Percentiles rank a stretch among this genome's conserved stretches.
Evolutionary conservation across 768 basidiomycete genomes (phyloP).

Genomic region (Coprinellus micaceus): DNA sequence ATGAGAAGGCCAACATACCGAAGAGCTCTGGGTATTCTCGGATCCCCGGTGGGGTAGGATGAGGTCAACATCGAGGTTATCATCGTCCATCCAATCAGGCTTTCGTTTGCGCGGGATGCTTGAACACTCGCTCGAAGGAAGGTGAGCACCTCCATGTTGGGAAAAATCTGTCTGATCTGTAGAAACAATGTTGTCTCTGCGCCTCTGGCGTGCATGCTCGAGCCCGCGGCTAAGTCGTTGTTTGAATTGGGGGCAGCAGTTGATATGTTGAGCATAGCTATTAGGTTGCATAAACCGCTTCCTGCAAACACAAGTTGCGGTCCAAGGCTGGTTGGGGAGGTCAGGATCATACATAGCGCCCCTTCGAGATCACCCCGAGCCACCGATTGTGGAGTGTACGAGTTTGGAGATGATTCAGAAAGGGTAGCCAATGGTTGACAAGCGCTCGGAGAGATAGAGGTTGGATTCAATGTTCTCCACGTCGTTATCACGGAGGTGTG

Average conservation of each 20-base stretch:
- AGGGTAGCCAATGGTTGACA: too few species aligned
- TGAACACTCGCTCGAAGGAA: too few species aligned
- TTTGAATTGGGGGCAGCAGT: background rate
- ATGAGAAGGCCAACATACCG: too few species aligned
- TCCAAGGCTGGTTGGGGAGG: background rate
- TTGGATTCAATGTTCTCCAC: too few species aligned
- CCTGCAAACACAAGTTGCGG: background rate
- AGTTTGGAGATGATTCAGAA: too few species aligned
- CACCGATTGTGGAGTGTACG: too few species aligned
- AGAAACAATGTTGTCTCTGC: background rate
- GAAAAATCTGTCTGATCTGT: background rate
- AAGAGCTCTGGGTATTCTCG: background rate
- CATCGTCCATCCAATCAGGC: background rate
- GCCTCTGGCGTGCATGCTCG: background rate
- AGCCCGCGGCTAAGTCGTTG: background rate
- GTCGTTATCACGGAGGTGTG: too few species aligned
- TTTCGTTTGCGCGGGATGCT: background rate
- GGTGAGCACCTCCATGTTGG: too few species aligned
- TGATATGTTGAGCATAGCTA: background rate
- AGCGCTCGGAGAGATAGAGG: too few species aligned
- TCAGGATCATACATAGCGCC: background rate
- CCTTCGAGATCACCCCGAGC: too few species aligned
- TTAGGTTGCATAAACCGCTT: background rate
- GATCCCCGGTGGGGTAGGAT: background rate
- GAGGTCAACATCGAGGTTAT: background rate